phyloP scores from a whole-genome alignment of 2,329 filamentous ascomycete genomes.

The Penicillium sp. region DNA sequence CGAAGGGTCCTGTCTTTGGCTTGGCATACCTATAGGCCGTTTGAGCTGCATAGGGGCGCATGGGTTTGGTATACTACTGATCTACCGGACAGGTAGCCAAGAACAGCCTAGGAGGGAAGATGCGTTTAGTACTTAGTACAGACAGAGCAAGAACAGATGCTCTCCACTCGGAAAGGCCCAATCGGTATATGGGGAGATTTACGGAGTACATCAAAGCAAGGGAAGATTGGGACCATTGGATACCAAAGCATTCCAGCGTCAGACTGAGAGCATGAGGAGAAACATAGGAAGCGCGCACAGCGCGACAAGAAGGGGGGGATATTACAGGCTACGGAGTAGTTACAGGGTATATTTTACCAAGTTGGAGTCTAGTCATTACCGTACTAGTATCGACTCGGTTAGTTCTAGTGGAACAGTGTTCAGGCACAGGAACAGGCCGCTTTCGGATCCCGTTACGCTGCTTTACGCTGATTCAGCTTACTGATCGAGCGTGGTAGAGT shows the following conservation, averaged over 20 bases:
- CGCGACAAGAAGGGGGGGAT: neutral
- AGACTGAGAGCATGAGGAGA: neutral
- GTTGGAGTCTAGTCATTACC: neutral
- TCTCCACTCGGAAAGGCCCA: neutral
- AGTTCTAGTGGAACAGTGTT: slow-evolving; percentile 3
- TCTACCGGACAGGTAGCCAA: slow-evolving; percentile 8
- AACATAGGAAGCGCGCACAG: slow-evolving; percentile 14
- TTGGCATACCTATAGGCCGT: slow-evolving; percentile 11
- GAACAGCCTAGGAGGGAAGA: slow-evolving; percentile 7
- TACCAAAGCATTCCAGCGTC: slow-evolving; percentile 6
- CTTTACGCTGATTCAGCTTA: neutral
- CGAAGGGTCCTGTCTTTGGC: too few species aligned
- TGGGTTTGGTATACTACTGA: slow-evolving; percentile 12
- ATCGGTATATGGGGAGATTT: neutral
- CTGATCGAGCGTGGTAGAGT: neutral
- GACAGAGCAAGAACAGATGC: neutral
- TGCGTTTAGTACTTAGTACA: neutral
- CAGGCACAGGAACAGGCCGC: slow-evolving; percentile 12
- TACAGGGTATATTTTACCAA: neutral
- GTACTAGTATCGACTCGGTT: neutral
- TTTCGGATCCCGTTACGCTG: slow-evolving; percentile 1
- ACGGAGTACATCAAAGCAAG: slow-evolving; percentile 9
- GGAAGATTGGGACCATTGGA: slow-evolving; percentile 4
- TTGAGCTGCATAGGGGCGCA: slow-evolving; percentile 14
- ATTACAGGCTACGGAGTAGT: too few species aligned